A percentile compares a stretch with the other conserved stretches of the same genome.
Conservation (phyloP, 2,329 filamentous ascomycete species). For the Samsoniella hepiali region DNA sequence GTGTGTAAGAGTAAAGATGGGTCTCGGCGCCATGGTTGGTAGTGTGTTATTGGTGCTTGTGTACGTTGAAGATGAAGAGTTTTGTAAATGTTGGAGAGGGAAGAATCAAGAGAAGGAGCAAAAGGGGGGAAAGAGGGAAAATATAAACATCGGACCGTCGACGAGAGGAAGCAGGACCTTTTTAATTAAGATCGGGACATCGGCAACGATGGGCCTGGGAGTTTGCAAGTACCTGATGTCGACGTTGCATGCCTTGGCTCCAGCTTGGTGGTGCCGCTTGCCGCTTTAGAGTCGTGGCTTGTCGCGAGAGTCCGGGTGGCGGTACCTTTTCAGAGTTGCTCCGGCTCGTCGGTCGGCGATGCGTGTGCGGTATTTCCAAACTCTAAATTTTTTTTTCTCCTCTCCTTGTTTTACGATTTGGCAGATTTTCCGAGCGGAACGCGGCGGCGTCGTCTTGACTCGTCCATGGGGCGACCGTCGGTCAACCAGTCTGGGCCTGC, state of each 20-base stretch:
- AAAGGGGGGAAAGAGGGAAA: background rate
- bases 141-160: background rate
- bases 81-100: background rate
- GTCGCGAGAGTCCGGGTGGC: background rate
- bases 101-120: background rate
- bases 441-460: no score
- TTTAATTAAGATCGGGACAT: slow-evolving; percentile 14
- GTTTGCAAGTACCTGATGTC: slow-evolving; percentile 14
- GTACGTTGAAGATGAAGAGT: slow-evolving; percentile 23
- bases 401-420: background rate
- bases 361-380: background rate
- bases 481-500: no score
- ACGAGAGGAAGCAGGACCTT: background rate
- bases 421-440: background rate
- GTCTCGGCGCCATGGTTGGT: slow-evolving; percentile 58
- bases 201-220: slow-evolving; percentile 8
- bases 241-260: slow-evolving; percentile 5
- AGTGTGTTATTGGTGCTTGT: slow-evolving; percentile 18
- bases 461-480: no score
- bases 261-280: slow-evolving; percentile 3
- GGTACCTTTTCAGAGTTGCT: background rate
- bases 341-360: slow-evolving; percentile 13
- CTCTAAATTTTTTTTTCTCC: background rate
- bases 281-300: slow-evolving; percentile 5
- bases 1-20: slow-evolving; percentile 92